phyloP scores from a whole-genome alignment of 331 rosid species.

The Erythrophleum ivorense region DNA sequence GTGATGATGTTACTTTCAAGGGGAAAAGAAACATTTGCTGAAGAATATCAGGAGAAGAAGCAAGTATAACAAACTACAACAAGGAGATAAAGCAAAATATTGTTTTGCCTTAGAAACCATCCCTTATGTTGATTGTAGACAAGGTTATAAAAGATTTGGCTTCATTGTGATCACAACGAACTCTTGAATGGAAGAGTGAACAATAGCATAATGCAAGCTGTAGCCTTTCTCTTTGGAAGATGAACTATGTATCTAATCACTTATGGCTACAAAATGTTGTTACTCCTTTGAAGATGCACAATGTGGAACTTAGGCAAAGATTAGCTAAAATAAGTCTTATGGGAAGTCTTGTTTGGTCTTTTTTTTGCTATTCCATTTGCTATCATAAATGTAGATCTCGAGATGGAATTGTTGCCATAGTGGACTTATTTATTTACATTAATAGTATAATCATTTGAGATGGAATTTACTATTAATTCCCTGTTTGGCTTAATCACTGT shows the following conservation, averaged over 20 bases:
- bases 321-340: no score
- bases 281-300: no score
- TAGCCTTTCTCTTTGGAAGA: slow-evolving; percentile 36
- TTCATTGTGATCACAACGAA: slow-evolving; percentile 47
- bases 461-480: no score
- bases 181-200: slow-evolving; percentile 35
- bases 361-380: no score
- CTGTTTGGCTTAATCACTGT: no score
- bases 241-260: slow-evolving; percentile 29
- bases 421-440: no score
- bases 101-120: slow-evolving; percentile 38
- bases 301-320: no score
- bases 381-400: no score
- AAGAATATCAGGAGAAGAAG: slow-evolving; percentile 80
- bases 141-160: slow-evolving; percentile 35
- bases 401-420: no score
- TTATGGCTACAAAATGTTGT: no score
- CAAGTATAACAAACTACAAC: slow-evolving; percentile 52
- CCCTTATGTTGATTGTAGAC: slow-evolving; percentile 33
- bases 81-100: slow-evolving; percentile 56
- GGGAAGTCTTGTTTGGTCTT: no score
- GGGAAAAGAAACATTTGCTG: slow-evolving; percentile 83
- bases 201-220: slow-evolving; percentile 23
- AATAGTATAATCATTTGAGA: no score
- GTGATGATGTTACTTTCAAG: slow-evolving; percentile 68